Evolutionary conservation across 345 rosid genomes (phyloP).

Genomic region (Populus pruinosa): DNA sequence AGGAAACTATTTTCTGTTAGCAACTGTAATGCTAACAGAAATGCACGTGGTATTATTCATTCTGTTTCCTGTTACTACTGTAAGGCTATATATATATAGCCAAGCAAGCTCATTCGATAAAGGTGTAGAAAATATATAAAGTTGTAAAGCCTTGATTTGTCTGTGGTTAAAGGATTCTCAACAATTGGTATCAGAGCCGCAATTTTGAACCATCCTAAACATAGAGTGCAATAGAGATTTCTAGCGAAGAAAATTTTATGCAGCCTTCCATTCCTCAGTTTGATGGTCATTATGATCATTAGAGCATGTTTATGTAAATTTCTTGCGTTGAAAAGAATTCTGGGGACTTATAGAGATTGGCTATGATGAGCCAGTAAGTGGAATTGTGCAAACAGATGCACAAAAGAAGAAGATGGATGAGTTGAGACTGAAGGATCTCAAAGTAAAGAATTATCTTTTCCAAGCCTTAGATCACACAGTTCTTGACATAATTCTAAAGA

Average conservation of each 20-base stretch:
- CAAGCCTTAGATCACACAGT: not conserved
- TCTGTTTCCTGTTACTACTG: too few relatives aligned
- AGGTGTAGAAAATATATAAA: too few relatives aligned
- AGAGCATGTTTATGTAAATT: not conserved
- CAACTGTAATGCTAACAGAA: too few relatives aligned
- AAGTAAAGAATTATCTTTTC: not conserved
- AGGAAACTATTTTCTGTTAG: too few relatives aligned
- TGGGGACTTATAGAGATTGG: not conserved
- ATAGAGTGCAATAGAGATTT: not conserved
- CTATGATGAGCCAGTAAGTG: not conserved
- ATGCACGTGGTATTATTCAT: too few relatives aligned
- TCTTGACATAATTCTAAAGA: not conserved
- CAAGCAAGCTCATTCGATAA: too few relatives aligned
- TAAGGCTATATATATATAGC: too few relatives aligned
- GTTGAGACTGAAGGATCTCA: not conserved
- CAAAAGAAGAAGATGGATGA: not conserved
- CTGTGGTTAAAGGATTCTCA: too few relatives aligned
- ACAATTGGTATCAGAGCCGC: not conserved
- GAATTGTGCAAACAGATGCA: not conserved
- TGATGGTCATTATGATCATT: slow-evolving; percentile 3
- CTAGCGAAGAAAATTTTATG: not conserved
- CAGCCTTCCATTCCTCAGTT: not conserved
- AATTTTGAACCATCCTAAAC: not conserved
- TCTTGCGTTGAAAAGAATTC: not conserved
- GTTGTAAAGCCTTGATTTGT: too few relatives aligned